These are phyloP conservation scores for Cryptococcus sp. DNA, from an alignment of 1,284 basidiomycete species.

Conservation along the genomic window DNA sequence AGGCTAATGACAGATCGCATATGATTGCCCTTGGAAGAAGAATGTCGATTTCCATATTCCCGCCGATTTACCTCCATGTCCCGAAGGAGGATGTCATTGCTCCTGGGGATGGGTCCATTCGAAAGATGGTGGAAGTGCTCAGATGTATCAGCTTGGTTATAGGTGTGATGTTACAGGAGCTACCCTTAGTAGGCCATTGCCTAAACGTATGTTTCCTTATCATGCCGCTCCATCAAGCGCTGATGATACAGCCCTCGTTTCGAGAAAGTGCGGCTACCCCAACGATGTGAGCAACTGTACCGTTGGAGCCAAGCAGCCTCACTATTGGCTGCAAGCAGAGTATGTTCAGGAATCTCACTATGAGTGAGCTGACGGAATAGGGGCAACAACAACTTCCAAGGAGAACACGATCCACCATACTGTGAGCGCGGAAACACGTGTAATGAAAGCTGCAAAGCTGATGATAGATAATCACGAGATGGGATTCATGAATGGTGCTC, in stretches of 20 bases:
- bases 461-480: slow-evolving; percentile 41
- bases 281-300: slow-evolving; percentile 36
- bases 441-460: neutral
- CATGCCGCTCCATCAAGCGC: neutral
- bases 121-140: slow-evolving; percentile 28
- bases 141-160: slow-evolving; percentile 37
- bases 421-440: slow-evolving; percentile 15
- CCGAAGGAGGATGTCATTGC: slow-evolving; percentile 39
- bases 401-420: slow-evolving; percentile 41
- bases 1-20: slow-evolving; percentile 2
- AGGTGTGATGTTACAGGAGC: slow-evolving; percentile 43
- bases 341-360: neutral
- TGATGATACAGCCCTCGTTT: slow-evolving; percentile 23
- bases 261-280: slow-evolving; percentile 39
- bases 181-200: slow-evolving; percentile 25
- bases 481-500: slow-evolving; percentile 48
- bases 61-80: slow-evolving; percentile 38
- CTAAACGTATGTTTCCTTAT: slow-evolving; percentile 21
- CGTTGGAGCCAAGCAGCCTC: slow-evolving; percentile 38
- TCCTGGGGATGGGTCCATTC: slow-evolving; percentile 41
- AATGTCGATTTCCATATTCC: slow-evolving; percentile 40
- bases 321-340: slow-evolving; percentile 41
- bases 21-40: slow-evolving; percentile 38
- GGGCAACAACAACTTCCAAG: slow-evolving; percentile 39
- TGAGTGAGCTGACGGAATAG: slow-evolving; percentile 1